Base-by-base conservation (phyloP, 768 basidiomycete species). In the Suillus brevipes region DNA sequence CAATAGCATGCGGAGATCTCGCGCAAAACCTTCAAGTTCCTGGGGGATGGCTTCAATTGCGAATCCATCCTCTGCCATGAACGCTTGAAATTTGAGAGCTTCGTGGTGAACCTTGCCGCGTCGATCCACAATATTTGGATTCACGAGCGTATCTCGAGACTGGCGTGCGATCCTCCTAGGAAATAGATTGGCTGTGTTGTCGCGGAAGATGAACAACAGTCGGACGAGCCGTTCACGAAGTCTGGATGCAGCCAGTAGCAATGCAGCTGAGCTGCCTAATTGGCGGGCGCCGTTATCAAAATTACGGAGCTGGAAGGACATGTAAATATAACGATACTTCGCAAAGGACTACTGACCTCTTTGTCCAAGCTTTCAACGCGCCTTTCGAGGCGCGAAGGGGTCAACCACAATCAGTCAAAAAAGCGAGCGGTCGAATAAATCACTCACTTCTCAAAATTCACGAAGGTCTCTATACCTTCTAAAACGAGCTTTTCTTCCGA, bases 391-490 rank as follows among this genome's bases (percentile, higher is more conserved):
- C 18, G 25, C 18, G 18, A 42, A n/a, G 37, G 34, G 62, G 62
- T 31, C 43, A 40, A 38, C 18, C 61, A 5, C 16, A 52, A 52
- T 66, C 28, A 65, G 65, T 38, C 63, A n/a, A 55, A 64, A 20
- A 53, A 49, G 63, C n/a, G 60, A 45, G 7, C 49, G 18, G 58
- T 58, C 64, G 49, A 25, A 49, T 36, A 20, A n/a, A 50, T 20
- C 6, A 67, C 80, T n/a, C 58, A 83, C 84, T 74, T 81, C 68
- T 86, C 78, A 66, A 85, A 85, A 56, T 69, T 76, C 57, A 77
- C 71, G 72, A 86, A 86, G 20, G 78, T 71, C 47, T 82, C 82
- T 4, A 83, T 83, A 4, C 85, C 84, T 6, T 83, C 81, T 65
- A 75, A 79, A 65, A 82, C 80, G 37, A 83, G 69, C 64, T 81